Evolutionary conservation across 306 rosid genomes (phyloP), one percentile per base, ranked within the genome.

Genomic region (Pyrus bretschneideri): DNA sequence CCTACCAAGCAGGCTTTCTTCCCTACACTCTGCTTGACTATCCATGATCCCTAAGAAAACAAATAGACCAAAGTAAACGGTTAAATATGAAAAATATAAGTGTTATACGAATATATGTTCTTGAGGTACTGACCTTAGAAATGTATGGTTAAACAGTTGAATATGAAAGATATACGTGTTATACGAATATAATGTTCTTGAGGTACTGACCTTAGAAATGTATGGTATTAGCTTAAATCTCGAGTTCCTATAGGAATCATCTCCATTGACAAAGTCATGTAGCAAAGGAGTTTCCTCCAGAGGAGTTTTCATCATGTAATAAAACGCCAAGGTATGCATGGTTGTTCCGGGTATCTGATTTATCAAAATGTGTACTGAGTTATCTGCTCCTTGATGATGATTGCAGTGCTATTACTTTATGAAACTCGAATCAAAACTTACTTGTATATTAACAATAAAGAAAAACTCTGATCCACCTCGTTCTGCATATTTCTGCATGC

Each of bases 1-100:
- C 96, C 94, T 0, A 93, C 22, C 76, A 93, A 88, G 83, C 97
- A 93, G 17, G 98, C 93, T 76, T 91, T 93, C 85, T 88, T 93
- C 49, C 97, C 97, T 62, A 93, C 98, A 83, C 97, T 91, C 78
- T 91, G 98, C 80, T 93, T 93, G 14, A 91, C 98, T 76, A 93
- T 93, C 98, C 98, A 93, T 30, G 97, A 91, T 80, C 98, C 98
- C 98, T 91, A 78, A 76, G 59, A 68, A 79, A 81, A 52, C 59
- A 82, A 78, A 35, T 54, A 52, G 64, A 17, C 17, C 58, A 86
- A 77, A 42, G 61, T 2, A 52, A 63, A 12, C 11, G 31, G 44
- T 30, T 57, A 25, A 52, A 21, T 23, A 38, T 5, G 29, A 75
- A 13, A 38, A 14, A 23, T 23, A 23, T 1, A 23, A 23, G 33